Base-by-base conservation (phyloP, 2,329 filamentous ascomycete species). In the Zopfia rhizophila region DNA sequence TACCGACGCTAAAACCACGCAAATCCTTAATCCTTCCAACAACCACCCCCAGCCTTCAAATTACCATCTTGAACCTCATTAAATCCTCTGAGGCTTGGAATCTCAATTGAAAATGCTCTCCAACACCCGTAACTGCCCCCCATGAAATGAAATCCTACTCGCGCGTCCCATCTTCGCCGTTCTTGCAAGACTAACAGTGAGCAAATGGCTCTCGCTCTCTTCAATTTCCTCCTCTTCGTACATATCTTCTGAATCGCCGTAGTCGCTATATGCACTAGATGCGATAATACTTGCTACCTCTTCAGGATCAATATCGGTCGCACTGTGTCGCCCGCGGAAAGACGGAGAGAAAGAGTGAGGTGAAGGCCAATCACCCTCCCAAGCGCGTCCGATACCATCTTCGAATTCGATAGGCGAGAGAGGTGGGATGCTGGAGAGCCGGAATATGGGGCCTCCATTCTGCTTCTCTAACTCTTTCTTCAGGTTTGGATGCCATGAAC, bases 401-500 rank as follows among this genome's bases (percentile, higher is more conserved):
- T 56, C 48, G 25, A 55, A 47, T 3, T 40, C 1, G 50, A 51
- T 16, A 55, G 43, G 8, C 40, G 39, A 14, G 52, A 54, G 24
- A 48, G 46, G 21, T 51, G 52, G 10, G 55, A 59, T 23, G 42
- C 39, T 4, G 40, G 40, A 7, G 48, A 51, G 22, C 23, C 29
- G 14, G 30, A 37, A 7, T 33, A 24, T 17, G 42, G 36, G 12
- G 18, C 13, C 10, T 51, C 38, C n/a, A 43, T 33, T 18, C 41
- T 40, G n/a, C 21, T 35, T n/a, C n/a, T n/a, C n/a, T 5, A 62
- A 43, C 17, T 63, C 61, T 23, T 42, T 45, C 36, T 63, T 65
- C 25, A 66, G 53, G 28, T 56, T 64, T 18, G 60, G 63, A 25
- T 46, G 48, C 63, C 60, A 65, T 37, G 52, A n/a, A n/a, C 60